Base-by-base conservation (phyloP, 1,284 basidiomycete species). In the Volvariella volvacea region DNA sequence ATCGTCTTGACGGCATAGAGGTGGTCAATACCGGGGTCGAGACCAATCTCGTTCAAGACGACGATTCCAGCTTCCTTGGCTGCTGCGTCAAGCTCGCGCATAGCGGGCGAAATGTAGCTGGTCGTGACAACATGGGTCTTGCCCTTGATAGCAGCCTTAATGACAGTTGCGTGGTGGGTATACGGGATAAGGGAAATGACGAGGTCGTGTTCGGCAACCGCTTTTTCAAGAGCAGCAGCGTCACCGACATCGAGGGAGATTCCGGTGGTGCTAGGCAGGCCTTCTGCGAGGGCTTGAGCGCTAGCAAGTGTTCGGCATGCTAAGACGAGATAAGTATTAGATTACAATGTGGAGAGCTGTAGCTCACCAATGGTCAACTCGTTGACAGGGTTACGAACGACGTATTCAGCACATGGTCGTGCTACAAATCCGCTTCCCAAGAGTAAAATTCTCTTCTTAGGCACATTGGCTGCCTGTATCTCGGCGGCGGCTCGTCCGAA, bases 111-210 rank as follows among this genome's bases (percentile, higher is more conserved):
- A 50, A 99, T 82, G 66, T 99, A 99, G 54, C 87, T 91, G 36
- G 96, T 99, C 41, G 96, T 99, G 54, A 99, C 92, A 45, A 98
- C 94, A 64, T 97, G 76, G 38, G 87, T 92, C 74, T 93, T 94
- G 61, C 83, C 82, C 71, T 92, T 92, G 74, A 96, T 93, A 31
- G 94, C 95, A 12, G 92, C 89, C 67, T 90, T 85, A 73, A 99
- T 95, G 58, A 99, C 92, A 31, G 75, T 72, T 14, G 84, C 84
- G 65, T 99, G 95, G 74, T 87, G 76, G 47, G 84, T 93, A 76
- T 98, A 99, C 6, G 96, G 96, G 52, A 99, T 93, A 60, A 99
- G 82, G 28, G 92, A 96, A 60, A 99, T 89, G 61, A 99, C 92
- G 48, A 98, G 77, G 66, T 99, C 92, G 65, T 92, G 83, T 42